Evolutionary conservation across 2,329 filamentous ascomycete genomes (phyloP), one percentile per base, ranked within the genome.

Genomic region (Huntiella savannae): DNA sequence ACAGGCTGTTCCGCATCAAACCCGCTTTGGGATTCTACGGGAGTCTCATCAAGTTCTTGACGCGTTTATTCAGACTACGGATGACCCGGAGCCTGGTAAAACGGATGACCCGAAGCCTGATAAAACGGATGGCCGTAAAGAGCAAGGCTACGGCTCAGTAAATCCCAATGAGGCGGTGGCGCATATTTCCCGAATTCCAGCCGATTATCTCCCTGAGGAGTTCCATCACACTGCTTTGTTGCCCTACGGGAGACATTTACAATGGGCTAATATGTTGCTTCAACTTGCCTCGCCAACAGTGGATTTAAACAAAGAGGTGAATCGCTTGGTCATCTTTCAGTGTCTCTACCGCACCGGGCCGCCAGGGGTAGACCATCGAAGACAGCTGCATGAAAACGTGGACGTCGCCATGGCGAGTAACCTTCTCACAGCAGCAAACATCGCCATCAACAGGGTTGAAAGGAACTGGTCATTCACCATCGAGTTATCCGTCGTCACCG

Each of bases 231-330:
- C 77, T 13, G 60, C 62, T 0, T 54, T 63, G 0, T 51, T 79
- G 2, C 63, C 68, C 0, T 54, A 67, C 1, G 73, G 73, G 0
- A 49, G 61, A 13, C 53, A 56, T 1, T 56, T 75, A 5, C 69
- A 73, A 44, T 79, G 73, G 68, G 53, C 61, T 5, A 78, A 76
- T 45, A 65, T 79, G 2, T 54, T 74, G 0, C 53, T 61, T 1
- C 67, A 77, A 52, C 55, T 79, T 3, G 55, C 58, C 0, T 58
- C 60, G 1, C 65, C 68, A 0, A 59, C 59, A 1, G 44, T 79
- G 0, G 66, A 73, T 39, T 67, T 74, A 33, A 68, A 65, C 10
- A 67, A 68, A 38, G 49, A 59, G 1, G 68, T 73, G 37, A 68
- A 69, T 0, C 57, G 58, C 5, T 51, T 66, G 2, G 53, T 76